phyloP scores from a whole-genome alignment of 305 asterid genomes.

The Fraxinus floribunda region DNA sequence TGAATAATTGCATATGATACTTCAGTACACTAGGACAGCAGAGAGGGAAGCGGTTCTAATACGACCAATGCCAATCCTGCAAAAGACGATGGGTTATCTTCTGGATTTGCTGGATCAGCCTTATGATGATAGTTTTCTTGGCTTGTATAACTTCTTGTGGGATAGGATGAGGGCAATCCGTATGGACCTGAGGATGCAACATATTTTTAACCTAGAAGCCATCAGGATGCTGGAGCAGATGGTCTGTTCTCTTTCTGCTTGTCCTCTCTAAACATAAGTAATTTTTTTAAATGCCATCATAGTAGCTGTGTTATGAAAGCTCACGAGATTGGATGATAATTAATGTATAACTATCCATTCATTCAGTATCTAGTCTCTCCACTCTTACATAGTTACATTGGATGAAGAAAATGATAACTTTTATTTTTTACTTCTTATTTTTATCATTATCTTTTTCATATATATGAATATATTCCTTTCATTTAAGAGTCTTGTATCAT shows the following conservation, averaged over 20 bases:
- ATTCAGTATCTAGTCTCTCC: background rate
- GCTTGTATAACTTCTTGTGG: constrained; percentile 95
- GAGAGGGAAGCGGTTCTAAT: constrained; percentile 95
- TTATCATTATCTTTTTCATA: constrained; percentile 5
- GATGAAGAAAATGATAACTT: background rate
- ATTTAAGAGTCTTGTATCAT: background rate
- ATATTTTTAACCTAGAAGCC: constrained; percentile 82
- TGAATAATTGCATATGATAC: constrained; percentile 31
- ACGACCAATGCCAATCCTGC: constrained; percentile 92
- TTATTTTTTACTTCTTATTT: background rate
- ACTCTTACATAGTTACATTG: background rate
- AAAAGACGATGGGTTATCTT: constrained; percentile 84
- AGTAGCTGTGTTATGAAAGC: background rate
- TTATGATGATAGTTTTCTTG: constrained; percentile 79
- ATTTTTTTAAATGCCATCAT: background rate
- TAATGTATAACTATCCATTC: background rate
- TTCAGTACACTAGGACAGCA: constrained; percentile 96
- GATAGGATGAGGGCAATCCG: constrained; percentile 99
- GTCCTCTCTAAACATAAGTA: constrained; percentile 1
- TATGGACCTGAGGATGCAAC: constrained; percentile 99
- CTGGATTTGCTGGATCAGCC: constrained; percentile 73
- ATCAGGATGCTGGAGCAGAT: constrained; percentile 96
- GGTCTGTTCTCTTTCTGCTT: constrained; percentile 46
- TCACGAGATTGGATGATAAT: background rate
- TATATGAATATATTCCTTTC: background rate